Evolutionary conservation across 768 basidiomycete genomes (phyloP).

Genomic region (Postia placenta): DNA sequence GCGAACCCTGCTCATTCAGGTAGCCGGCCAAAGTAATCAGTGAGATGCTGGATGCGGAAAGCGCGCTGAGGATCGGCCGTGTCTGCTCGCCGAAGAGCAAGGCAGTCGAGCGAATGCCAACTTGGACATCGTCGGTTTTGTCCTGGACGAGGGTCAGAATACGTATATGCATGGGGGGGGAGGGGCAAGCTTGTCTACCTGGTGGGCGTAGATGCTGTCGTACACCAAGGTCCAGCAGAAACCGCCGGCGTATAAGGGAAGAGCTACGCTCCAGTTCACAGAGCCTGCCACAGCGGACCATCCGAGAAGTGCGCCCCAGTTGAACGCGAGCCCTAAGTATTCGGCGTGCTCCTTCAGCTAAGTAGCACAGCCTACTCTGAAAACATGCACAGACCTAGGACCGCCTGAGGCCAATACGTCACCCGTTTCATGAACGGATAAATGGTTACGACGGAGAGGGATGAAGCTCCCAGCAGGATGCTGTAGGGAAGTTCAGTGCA

Average conservation of each 20-base stretch:
- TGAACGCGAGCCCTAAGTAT: constrained; percentile 93
- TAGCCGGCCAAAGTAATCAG: constrained; percentile 75
- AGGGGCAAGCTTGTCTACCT: no score
- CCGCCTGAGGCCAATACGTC: constrained; percentile 95
- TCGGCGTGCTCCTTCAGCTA: no score
- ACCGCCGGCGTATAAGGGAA: constrained; percentile 87
- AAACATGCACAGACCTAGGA: constrained; percentile 70
- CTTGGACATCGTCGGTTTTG: constrained; percentile 82
- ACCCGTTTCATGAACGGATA: constrained; percentile 98
- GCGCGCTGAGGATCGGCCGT: constrained; percentile 64
- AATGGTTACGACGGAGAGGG: constrained; percentile 76
- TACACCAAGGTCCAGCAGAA: constrained; percentile 94
- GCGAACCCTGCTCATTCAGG: constrained; percentile 66
- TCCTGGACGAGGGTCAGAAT: constrained; percentile 57
- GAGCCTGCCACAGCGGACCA: constrained; percentile 90
- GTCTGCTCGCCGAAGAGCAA: constrained; percentile 80
- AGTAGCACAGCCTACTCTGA: no score
- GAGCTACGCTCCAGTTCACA: constrained; percentile 75
- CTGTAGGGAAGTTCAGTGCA: constrained; percentile 31
- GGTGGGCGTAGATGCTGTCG: constrained; percentile 97
- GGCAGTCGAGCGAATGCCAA: constrained; percentile 91
- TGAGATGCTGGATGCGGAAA: constrained; percentile 70
- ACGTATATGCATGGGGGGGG: no score
- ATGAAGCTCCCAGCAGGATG: constrained; percentile 88
- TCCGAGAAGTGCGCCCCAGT: constrained; percentile 94